These are phyloP conservation scores for Anthracocystis setariae DNA, from an alignment of 1,284 basidiomycete genomes.

Conservation along the genomic window DNA sequence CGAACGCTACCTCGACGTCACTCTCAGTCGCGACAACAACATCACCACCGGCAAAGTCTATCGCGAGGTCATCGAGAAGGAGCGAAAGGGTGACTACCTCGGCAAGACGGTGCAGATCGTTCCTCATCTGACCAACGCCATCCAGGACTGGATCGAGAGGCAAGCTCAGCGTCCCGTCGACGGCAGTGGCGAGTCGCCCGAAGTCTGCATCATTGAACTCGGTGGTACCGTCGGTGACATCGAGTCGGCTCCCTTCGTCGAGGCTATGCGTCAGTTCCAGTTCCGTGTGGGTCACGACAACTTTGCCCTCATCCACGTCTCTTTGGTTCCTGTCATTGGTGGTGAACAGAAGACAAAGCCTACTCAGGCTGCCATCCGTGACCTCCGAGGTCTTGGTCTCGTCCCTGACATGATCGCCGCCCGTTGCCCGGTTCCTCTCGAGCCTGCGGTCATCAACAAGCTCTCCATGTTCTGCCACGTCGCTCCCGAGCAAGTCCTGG, in stretches of 20 bases:
- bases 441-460: conserved; percentile 87
- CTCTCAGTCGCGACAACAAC: conserved; percentile 93
- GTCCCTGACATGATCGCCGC: conserved; percentile 96
- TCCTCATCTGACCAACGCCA: conserved; percentile 94
- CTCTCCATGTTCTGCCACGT: conserved; percentile 99
- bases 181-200: conserved; percentile 89
- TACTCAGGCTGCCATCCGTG: conserved; percentile 95
- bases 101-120: conserved; percentile 99
- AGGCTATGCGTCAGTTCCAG: conserved; percentile 98
- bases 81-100: conserved; percentile 95
- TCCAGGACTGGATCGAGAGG: conserved; percentile 98
- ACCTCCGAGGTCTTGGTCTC: conserved; percentile 89
- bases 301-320: conserved; percentile 97
- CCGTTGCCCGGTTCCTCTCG: conserved; percentile 77
- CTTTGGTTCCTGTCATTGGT: conserved; percentile 96
- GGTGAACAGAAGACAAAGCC: conserved; percentile 99
- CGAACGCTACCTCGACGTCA: conserved; percentile 95
- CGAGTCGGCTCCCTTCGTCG: conserved; percentile 95
- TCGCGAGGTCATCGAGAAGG: conserved; percentile 94
- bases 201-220: conserved; percentile 96
- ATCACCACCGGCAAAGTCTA: conserved; percentile 99
- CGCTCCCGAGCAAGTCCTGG: conserved; percentile 88
- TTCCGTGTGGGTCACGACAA: conserved; percentile 97
- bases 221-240: conserved; percentile 97
- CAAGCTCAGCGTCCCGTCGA: conserved; percentile 94